Percentiles rank a stretch among this genome's conserved stretches.
These are phyloP conservation scores for Arthrobotrys megalospora DNA, from an alignment of 2,329 filamentous ascomycete species.

Conservation along the genomic window DNA sequence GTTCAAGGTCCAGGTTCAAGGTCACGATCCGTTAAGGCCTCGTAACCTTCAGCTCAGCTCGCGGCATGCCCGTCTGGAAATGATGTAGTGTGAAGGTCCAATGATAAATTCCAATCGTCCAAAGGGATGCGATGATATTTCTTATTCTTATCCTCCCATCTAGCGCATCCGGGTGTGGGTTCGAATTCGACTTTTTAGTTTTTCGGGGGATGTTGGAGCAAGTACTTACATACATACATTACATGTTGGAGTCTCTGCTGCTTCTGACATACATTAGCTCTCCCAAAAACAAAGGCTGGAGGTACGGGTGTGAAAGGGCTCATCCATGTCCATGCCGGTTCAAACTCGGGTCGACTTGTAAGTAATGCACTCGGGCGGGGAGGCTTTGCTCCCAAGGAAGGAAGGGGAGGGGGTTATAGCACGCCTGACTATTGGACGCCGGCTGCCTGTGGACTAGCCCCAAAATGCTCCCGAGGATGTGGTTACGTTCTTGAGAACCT, in stretches of 20 bases:
- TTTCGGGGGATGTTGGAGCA: constrained; percentile 38
- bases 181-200: constrained; percentile 1
- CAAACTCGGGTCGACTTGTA: constrained; percentile 60
- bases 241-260: not conserved
- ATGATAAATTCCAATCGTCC: constrained; percentile 55
- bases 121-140: constrained; percentile 40
- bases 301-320: constrained; percentile 6
- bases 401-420: constrained; percentile 27
- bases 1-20: constrained; percentile 37
- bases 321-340: constrained; percentile 21
- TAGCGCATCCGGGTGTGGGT: constrained; percentile 22
- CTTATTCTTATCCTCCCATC: constrained; percentile 36
- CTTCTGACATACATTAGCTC: not conserved
- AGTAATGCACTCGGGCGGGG: constrained; percentile 48
- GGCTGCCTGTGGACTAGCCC: constrained; percentile 25
- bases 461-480: constrained; percentile 49
- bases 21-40: constrained; percentile 57
- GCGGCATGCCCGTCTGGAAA: constrained; percentile 57
- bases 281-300: constrained; percentile 47
- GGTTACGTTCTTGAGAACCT: constrained; percentile 52
- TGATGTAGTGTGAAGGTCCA: constrained; percentile 41
- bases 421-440: constrained; percentile 55
- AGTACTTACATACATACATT: too few species aligned
- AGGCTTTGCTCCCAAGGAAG: constrained; percentile 40
- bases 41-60: constrained; percentile 47